phyloP scores from a whole-genome alignment of 345 rosid genomes.

The thale cress (Arabidopsis thaliana) region DNA sequence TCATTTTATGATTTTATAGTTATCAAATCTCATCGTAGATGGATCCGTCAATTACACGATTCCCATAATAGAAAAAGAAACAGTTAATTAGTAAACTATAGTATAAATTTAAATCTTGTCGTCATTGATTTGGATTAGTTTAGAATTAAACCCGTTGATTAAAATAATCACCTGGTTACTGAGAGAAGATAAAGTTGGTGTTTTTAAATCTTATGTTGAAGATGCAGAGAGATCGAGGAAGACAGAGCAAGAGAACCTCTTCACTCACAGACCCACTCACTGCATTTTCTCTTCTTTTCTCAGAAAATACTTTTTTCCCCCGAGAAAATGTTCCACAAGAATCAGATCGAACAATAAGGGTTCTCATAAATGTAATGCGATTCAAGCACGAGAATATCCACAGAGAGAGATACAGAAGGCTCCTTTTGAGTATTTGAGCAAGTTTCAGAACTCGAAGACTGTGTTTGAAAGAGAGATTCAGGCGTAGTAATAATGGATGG shows the following conservation, averaged over 20 bases:
- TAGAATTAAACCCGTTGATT: slow-evolving; percentile 20
- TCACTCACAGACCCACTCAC: slow-evolving; percentile 16
- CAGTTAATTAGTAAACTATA: slow-evolving; percentile 9
- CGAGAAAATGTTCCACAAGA: background rate
- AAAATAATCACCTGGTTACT: slow-evolving; percentile 37
- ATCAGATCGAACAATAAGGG: background rate
- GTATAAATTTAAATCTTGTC: slow-evolving; percentile 35
- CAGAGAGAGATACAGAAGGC: slow-evolving; percentile 22
- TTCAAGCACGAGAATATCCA: slow-evolving; percentile 31
- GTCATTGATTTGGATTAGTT: slow-evolving; percentile 43
- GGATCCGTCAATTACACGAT: slow-evolving; percentile 60
- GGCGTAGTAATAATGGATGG: slow-evolving; percentile 42
- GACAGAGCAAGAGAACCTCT: slow-evolving; percentile 30
- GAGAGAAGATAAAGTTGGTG: slow-evolving; percentile 29
- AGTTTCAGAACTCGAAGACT: slow-evolving; percentile 52
- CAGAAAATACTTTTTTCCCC: background rate
- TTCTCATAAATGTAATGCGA: slow-evolving; percentile 40
- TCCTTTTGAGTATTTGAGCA: slow-evolving; percentile 47
- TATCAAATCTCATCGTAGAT: slow-evolving; percentile 37
- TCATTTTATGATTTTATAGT: slow-evolving; percentile 16
- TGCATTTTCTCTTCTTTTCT: slow-evolving; percentile 42
- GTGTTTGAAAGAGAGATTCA: slow-evolving; percentile 54
- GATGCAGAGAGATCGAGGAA: slow-evolving; percentile 37
- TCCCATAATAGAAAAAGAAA: slow-evolving; percentile 36
- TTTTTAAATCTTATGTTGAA: slow-evolving; percentile 42